Percentiles rank a stretch among this genome's conserved stretches.
Evolutionary conservation across 176 grass and related monocot genomes (phyloP).

Genomic region (Chrysopogon serrulatus): DNA sequence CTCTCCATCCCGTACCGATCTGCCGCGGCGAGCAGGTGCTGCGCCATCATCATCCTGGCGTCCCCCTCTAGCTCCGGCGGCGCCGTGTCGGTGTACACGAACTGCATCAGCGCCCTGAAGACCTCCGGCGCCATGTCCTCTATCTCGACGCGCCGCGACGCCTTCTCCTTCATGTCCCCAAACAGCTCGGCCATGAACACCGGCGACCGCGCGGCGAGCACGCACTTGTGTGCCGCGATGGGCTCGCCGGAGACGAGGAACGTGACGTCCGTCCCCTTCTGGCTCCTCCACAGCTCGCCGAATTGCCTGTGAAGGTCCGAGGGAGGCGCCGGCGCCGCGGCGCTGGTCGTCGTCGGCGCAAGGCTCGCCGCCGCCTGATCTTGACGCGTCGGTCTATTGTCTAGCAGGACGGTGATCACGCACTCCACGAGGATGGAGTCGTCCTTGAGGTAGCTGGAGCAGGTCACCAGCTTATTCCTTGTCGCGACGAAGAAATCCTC

Average conservation of each 20-base stretch:
- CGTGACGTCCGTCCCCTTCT: conserved; percentile 12
- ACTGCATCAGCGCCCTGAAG: conserved; percentile 39
- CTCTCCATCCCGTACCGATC: conserved; percentile 42
- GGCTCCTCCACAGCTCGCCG: neutral
- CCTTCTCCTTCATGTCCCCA: conserved; percentile 18
- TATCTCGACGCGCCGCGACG: neutral
- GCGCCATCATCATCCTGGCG: too few relatives aligned
- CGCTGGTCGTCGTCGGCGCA: neutral
- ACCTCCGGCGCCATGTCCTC: conserved; percentile 14
- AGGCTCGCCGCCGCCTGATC: too few relatives aligned
- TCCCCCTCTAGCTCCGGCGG: neutral
- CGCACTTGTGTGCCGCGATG: conserved; percentile 7
- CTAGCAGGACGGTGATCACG: neutral
- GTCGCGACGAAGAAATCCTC: too few relatives aligned
- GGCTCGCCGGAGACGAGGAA: neutral
- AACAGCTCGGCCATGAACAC: conserved; percentile 39
- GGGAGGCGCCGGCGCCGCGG: neutral
- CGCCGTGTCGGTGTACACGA: conserved; percentile 50
- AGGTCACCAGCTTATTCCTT: too few relatives aligned
- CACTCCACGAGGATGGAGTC: conserved; percentile 19
- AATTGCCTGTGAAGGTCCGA: conserved; percentile 1
- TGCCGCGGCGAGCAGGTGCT: conserved; percentile 39
- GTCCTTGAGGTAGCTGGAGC: neutral
- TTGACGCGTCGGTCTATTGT: neutral
- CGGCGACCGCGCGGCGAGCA: too few relatives aligned